Conservation (phyloP, 495 filamentous ascomycete genomes). For the Xylaria bambusicola region DNA sequence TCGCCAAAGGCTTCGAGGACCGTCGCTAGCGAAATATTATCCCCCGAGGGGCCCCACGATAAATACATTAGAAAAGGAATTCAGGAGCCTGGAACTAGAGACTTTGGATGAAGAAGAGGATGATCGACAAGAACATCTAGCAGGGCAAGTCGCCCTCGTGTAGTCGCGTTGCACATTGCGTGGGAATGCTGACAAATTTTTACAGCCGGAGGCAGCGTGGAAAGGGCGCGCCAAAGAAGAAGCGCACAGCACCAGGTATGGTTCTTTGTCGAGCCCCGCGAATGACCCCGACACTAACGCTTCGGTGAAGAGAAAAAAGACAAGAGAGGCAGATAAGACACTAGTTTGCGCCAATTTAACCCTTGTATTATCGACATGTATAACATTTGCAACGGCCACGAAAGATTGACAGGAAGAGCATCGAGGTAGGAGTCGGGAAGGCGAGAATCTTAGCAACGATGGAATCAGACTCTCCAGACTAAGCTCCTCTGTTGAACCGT, state of each 20-base stretch:
- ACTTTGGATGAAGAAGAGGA: constrained; percentile 75
- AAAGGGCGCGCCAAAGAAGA: constrained; percentile 92
- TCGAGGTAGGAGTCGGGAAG: background rate
- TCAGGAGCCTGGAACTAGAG: constrained; percentile 55
- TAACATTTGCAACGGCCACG: constrained; percentile 6
- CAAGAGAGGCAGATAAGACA: constrained; percentile 11
- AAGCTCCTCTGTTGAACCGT: background rate
- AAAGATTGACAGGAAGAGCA: constrained; percentile 9
- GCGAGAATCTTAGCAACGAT: too few species aligned
- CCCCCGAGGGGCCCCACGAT: constrained; percentile 71
- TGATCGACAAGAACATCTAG: constrained; percentile 74
- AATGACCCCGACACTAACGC: constrained; percentile 1
- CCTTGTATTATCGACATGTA: constrained; percentile 12
- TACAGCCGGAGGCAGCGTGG: constrained; percentile 71
- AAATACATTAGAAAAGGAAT: constrained; percentile 65
- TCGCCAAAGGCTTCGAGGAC: constrained; percentile 78
- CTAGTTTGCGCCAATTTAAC: background rate
- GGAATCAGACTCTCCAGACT: too few species aligned
- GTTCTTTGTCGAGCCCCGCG: background rate
- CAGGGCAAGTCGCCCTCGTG: constrained; percentile 55
- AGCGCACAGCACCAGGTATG: constrained; percentile 68
- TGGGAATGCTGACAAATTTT: constrained; percentile 28
- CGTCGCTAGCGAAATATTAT: constrained; percentile 80
- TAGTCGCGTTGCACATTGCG: constrained; percentile 19
- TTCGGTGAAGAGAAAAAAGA: constrained; percentile 6